Evolutionary conservation across 1,139 yeast genomes (phyloP).

Genomic region (Candida sanyaensis): DNA sequence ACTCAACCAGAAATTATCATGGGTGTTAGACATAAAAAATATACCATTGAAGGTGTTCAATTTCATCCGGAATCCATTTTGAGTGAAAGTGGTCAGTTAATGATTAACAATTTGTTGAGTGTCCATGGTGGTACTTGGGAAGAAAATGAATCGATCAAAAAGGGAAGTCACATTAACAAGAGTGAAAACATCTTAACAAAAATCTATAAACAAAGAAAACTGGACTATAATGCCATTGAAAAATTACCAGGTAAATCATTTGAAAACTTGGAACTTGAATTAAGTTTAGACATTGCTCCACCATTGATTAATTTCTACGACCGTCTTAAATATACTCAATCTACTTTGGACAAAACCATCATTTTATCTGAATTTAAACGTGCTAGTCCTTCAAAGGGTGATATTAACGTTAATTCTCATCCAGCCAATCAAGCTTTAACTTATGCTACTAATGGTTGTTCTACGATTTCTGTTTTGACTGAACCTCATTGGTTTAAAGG

Average conservation of each 20-base stretch:
- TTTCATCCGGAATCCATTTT: slow-evolving; percentile 96
- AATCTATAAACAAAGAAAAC: slow-evolving; percentile 70
- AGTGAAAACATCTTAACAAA: slow-evolving; percentile 63
- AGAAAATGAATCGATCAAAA: slow-evolving; percentile 27
- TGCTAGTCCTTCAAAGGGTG: slow-evolving; percentile 98
- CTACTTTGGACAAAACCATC: slow-evolving; percentile 45
- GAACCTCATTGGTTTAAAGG: slow-evolving; percentile 99
- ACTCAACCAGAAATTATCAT: slow-evolving; percentile 75
- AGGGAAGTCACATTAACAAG: slow-evolving; percentile 9
- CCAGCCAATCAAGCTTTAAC: slow-evolving; percentile 80
- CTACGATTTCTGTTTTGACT: slow-evolving; percentile 89
- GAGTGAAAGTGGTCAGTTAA: slow-evolving; percentile 89
- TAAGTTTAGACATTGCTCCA: slow-evolving; percentile 77
- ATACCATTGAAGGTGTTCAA: slow-evolving; percentile 92
- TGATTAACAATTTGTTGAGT: slow-evolving; percentile 79
- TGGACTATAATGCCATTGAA: slow-evolving; percentile 60
- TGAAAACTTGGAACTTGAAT: slow-evolving; percentile 59
- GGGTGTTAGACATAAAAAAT: slow-evolving; percentile 93
- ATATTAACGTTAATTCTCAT: slow-evolving; percentile 73
- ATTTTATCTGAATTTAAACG: slow-evolving; percentile 91
- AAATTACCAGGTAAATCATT: slow-evolving; percentile 70
- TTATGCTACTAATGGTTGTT: slow-evolving; percentile 82
- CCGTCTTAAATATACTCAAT: slow-evolving; percentile 46
- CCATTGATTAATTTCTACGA: slow-evolving; percentile 64
- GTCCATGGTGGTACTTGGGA: slow-evolving; percentile 84